Conservation (phyloP, 1,139 yeast genomes). For the Groenewaldozyma auringiensis region DNA sequence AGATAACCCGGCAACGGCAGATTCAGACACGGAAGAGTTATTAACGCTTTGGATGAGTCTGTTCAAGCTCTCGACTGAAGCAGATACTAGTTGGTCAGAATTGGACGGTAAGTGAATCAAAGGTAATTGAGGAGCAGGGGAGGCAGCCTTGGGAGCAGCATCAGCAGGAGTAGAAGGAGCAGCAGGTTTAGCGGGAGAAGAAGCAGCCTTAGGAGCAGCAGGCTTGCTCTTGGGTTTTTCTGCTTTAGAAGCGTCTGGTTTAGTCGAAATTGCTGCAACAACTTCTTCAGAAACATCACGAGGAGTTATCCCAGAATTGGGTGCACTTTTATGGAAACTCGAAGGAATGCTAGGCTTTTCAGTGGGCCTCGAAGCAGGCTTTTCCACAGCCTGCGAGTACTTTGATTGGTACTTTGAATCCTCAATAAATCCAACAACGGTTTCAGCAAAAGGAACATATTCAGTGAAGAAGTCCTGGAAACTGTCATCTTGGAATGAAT, state of each 20-base stretch:
- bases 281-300: background rate
- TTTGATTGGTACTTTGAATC: conserved; percentile 33
- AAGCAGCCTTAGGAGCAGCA: conserved; percentile 12
- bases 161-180: conserved; percentile 14
- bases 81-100: conserved; percentile 42
- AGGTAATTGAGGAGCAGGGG: conserved; percentile 17
- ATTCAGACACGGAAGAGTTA: conserved; percentile 29
- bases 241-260: background rate
- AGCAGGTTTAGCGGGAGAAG: conserved; percentile 14
- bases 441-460: conserved; percentile 54
- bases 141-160: conserved; percentile 4
- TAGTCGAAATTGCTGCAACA: background rate
- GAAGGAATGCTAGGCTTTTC: conserved; percentile 13
- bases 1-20: conserved; percentile 23
- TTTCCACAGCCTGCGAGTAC: conserved; percentile 9
- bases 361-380: background rate
- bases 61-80: conserved; percentile 46
- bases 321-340: conserved; percentile 7
- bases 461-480: conserved; percentile 44
- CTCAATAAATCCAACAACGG: conserved; percentile 44
- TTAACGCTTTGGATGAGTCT: conserved; percentile 46
- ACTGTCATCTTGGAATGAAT: conserved; percentile 32
- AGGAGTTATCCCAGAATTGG: conserved; percentile 2
- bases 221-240: conserved; percentile 4
- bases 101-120: conserved; percentile 26